phyloP scores from a whole-genome alignment of 768 basidiomycete species.

The Amanita inopinata region DNA sequence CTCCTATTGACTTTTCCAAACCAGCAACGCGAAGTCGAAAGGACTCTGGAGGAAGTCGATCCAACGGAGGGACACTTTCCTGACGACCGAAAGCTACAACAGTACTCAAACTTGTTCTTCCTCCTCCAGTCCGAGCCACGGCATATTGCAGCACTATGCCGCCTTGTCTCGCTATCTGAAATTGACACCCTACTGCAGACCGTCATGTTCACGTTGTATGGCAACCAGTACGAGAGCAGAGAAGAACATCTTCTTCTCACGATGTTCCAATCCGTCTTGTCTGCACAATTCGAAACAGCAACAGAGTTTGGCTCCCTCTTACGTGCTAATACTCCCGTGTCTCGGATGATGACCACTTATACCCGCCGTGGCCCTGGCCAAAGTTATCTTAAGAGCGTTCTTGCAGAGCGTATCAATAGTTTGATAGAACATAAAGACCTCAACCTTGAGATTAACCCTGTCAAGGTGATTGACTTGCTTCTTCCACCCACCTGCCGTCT shows the following conservation, averaged over 20 bases:
- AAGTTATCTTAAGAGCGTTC: conserved; percentile 93
- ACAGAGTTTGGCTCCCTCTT: conserved; percentile 98
- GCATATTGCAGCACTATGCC: conserved; percentile 92
- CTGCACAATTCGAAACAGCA: conserved; percentile 98
- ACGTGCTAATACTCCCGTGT: conserved; percentile 97
- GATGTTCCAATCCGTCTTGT: conserved; percentile 98
- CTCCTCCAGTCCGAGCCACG: conserved; percentile 96
- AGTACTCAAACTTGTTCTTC: conserved; percentile 99
- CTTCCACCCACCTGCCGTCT: conserved; percentile 4
- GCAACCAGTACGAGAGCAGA: conserved; percentile 96
- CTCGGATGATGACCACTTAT: conserved; percentile 99
- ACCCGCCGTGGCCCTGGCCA: conserved; percentile 98
- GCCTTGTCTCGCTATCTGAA: conserved; percentile 91
- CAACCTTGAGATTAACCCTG: conserved; percentile 97
- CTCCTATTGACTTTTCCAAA: conserved; percentile 11
- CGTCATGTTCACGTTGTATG: conserved; percentile 99
- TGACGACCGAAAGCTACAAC: conserved; percentile 88
- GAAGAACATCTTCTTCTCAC: conserved; percentile 97
- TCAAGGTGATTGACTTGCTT: conserved; percentile 54
- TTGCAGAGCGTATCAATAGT: conserved; percentile 97
- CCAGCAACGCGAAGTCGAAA: conserved; percentile 90
- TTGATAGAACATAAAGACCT: conserved; percentile 99
- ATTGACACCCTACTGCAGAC: conserved; percentile 99
- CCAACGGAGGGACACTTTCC: conserved; percentile 87
- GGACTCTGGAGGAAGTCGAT: conserved; percentile 93